Evolutionary conservation across 805 yeast genomes (phyloP), one percentile per base, ranked within the genome.

Genomic region (Isabelozyma rhagii): DNA sequence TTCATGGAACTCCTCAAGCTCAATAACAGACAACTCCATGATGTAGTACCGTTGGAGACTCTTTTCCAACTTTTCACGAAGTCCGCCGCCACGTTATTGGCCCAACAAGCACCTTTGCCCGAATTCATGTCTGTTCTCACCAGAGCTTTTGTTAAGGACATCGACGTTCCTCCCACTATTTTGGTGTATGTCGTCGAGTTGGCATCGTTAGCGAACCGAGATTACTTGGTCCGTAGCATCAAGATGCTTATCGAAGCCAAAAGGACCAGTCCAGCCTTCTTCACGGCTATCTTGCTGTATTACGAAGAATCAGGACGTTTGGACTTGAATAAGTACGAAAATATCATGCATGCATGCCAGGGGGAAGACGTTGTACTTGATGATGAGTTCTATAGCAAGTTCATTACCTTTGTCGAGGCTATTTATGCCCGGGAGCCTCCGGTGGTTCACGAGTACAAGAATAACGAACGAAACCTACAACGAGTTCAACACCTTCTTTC

Each of bases 391-490:
- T 64, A 55, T 46, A 9, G 28, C 4, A 28, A 47, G 8, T 61
- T 61, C 45, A 61, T 66, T 13, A 39, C 39, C 10, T 65, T 69
- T 47, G 52, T 71, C 10, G 74, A 72, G 41, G 46, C 53, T 6
- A 47, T 71, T 15, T 72, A 60, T 51, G 51, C 49, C 6, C 62
- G 63, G 7, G 41, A 51, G 4, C 60, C 60, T 17, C 76, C 76
- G 0, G 47, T 51, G n/a, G 59, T 62, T 9, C 78, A 74, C 51
- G 74, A 72, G 52, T 72, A 63, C 57, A 51, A 61, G 43, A 58
- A 71, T 50, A 45, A 56, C 42, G 68, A 72, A 25, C 54, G 57
- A 46, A 69, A 60, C 51, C 47, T 69, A 14, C 61, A 60, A 34
- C 45, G 63, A 25, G 47, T 66, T 5, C 67, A 62, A 43, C 41